Base-by-base conservation (phyloP, 805 yeast species). In the Schwanniomyces sp. region DNA sequence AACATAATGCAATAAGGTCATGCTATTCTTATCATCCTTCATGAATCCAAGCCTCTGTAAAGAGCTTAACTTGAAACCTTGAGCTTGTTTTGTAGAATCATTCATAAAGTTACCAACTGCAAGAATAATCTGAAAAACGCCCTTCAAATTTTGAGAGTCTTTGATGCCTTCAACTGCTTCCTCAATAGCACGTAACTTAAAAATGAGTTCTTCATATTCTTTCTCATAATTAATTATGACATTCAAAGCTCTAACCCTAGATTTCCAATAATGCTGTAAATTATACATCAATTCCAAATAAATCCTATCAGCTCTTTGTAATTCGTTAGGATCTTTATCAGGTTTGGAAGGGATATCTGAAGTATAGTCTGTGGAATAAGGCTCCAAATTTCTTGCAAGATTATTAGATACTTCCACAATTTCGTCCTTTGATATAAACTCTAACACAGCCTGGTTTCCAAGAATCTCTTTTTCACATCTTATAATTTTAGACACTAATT, bases 91-190 rank as follows among this genome's bases (percentile, higher is more conserved):
- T 4, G 85, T 73, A 6, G 75, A 65, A 56, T 85, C 90, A 61
- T 87, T 87, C 94, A 87, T 87, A 55, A 80, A 86, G 56, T 87
- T 87, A 51, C 94, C 95, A 47, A 87, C 80, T 11, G 84, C 82
- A 53, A 85, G 79, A 50, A 87, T 84, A 38, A 87, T 79, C 51
- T 79, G 82, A 50, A 87, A 76, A 2, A 86, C 78, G 45, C 75
- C 74, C 52, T 80, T 75, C 57, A 87, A 74, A 34, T 80, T 75
- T 14, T 70, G 56, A 0, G 90, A 85, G 11, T 71, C 66, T 44
- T 70, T 73, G 21, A 87, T 69, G 26, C 77, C 72, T 27, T 74
- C 79, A 18, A 84, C 75, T 0, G 87, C 85, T 41, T 74, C 78
- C 56, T 86, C 91, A 36, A 86, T 68, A 10, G 75, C 62, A 47